Evolutionary conservation across 108 stramenopile species (phyloP).

Genomic region (Cylindrotheca closterium): DNA sequence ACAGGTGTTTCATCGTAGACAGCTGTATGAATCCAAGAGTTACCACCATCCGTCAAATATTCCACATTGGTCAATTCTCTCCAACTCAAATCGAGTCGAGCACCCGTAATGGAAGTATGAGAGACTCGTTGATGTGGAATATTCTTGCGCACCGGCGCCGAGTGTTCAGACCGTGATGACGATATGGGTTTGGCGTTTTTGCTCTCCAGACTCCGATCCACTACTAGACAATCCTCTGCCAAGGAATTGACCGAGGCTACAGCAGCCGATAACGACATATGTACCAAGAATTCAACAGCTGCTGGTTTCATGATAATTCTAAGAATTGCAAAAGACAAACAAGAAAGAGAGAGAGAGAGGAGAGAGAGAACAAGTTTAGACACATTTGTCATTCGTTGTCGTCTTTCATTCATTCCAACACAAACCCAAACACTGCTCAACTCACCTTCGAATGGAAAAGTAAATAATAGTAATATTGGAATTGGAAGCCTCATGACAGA

Average conservation of each 20-base stretch:
- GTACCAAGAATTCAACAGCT: constrained; percentile 84
- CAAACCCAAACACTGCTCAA: not conserved
- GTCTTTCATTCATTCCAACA: not conserved
- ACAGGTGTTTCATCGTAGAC: constrained; percentile 75
- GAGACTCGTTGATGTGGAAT: constrained; percentile 34
- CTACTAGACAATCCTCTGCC: constrained; percentile 64
- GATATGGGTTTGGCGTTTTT: not conserved
- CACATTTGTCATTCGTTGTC: too few species aligned
- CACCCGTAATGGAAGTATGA: constrained; percentile 69
- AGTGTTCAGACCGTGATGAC: constrained; percentile 18
- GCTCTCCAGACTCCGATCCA: constrained; percentile 2
- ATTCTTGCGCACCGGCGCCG: not conserved
- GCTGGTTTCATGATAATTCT: constrained; percentile 77
- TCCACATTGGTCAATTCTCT: constrained; percentile 78
- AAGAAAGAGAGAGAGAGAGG: not conserved
- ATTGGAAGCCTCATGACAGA: constrained; percentile 79
- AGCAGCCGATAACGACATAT: constrained; percentile 78
- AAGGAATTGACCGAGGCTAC: constrained; percentile 71
- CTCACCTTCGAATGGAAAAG: constrained; percentile 81
- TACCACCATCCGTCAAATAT: constrained; percentile 91
- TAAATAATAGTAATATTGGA: constrained; percentile 87
- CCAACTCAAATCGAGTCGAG: constrained; percentile 81
- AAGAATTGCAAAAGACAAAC: constrained; percentile 5
- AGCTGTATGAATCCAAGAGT: constrained; percentile 91
- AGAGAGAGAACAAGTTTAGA: too few species aligned